Conservation (phyloP, 1,284 basidiomycete species). For the Ceratobasidium sp. region DNA sequence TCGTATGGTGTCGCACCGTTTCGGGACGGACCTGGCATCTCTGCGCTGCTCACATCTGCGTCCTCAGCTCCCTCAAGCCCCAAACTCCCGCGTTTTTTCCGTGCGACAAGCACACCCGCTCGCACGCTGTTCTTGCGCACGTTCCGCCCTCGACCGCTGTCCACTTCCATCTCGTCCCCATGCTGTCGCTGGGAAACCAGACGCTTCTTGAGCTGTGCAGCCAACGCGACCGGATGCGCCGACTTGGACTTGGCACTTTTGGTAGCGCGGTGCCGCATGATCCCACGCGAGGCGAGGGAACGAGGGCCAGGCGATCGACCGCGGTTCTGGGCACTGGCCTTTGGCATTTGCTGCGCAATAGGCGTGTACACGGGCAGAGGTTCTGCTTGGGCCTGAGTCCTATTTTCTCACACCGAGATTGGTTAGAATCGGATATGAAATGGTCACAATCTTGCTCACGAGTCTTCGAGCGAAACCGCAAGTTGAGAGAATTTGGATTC, state of each 20-base stretch:
- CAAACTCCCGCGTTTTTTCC: constrained; percentile 5
- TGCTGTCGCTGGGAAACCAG: constrained; percentile 4
- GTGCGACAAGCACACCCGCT: constrained; percentile 10
- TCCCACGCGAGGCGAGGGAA: constrained; percentile 17
- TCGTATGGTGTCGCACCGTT: constrained; percentile 14
- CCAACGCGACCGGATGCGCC: constrained; percentile 9
- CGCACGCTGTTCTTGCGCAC: background rate
- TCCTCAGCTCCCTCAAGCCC: background rate
- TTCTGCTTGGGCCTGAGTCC: constrained; percentile 1
- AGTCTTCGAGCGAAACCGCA: constrained; percentile 8
- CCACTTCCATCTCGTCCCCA: constrained; percentile 24
- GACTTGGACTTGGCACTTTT: constrained; percentile 11
- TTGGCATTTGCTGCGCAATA: background rate
- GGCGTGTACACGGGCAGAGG: constrained; percentile 26
- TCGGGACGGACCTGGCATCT: background rate
- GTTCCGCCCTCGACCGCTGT: background rate
- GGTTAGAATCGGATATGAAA: background rate
- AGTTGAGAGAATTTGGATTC: constrained; percentile 33
- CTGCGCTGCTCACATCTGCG: constrained; percentile 19
- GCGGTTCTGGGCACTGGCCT: constrained; percentile 16
- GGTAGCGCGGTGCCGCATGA: constrained; percentile 15
- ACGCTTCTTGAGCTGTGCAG: constrained; percentile 21
- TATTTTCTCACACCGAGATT: too few species aligned
- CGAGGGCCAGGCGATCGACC: constrained; percentile 28
- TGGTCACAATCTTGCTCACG: background rate